phyloP scores from a whole-genome alignment of 805 yeast species.

The Lachancea quebecensis region DNA sequence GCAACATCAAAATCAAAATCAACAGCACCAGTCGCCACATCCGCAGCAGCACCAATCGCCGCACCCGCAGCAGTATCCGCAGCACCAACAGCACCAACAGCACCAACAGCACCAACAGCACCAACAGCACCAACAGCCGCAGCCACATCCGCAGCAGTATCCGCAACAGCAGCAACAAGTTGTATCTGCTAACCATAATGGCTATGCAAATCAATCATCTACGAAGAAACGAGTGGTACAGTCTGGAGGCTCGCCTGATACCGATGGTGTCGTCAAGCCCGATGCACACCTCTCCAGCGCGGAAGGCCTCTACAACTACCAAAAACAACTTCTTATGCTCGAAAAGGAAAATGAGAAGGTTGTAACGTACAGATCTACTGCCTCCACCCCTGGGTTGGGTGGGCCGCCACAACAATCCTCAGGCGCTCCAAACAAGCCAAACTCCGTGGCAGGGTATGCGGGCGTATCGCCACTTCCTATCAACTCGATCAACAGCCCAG shows the following conservation, averaged over 20 bases:
- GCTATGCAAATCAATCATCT: neutral
- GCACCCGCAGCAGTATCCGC: constrained; percentile 36
- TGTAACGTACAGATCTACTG: constrained; percentile 18
- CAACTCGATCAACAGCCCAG: constrained; percentile 2
- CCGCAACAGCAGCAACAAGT: neutral
- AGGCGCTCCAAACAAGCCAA: constrained; percentile 2
- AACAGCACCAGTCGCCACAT: constrained; percentile 6
- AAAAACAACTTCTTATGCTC: constrained; percentile 65
- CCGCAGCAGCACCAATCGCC: constrained; percentile 39
- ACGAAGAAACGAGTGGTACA: neutral
- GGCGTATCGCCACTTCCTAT: constrained; percentile 10
- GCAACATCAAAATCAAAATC: constrained; percentile 6
- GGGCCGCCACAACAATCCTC: constrained; percentile 1
- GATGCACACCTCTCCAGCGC: constrained; percentile 12
- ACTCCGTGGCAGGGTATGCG: constrained; percentile 5
- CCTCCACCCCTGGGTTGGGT: constrained; percentile 11
- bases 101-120: constrained; percentile 10
- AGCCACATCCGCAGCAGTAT: neutral
- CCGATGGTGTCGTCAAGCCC: neutral
- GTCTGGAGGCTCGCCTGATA: neutral
- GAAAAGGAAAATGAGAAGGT: constrained; percentile 64
- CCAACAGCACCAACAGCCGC: constrained; percentile 12
- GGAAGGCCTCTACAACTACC: constrained; percentile 71
- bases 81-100: constrained; percentile 9
- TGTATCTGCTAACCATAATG: neutral